Base-by-base conservation (phyloP, 2,329 filamentous ascomycete species). In the Aspergillus fructus region DNA sequence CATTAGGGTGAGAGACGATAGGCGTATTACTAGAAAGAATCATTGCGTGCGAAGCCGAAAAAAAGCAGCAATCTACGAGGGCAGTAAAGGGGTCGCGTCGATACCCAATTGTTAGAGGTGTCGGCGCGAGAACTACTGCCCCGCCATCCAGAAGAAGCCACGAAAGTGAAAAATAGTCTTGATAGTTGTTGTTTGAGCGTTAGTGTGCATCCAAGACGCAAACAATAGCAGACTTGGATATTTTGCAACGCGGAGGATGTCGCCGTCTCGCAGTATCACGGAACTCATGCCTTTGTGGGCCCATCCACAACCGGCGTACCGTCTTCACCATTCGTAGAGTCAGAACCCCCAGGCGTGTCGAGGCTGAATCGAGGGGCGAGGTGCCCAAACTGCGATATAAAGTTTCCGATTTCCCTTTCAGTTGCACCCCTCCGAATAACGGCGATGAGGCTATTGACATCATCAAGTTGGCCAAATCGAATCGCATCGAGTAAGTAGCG, bases 401-500 rank as follows among this genome's bases (percentile, higher is more conserved):
- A 41, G 8, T 21, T 11, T 1, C 33, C 40, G 37, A 58, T 58
- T 21, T 49, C 40, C 46, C 50, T 46, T 30, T 53, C 46, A 6
- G 43, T 13, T 19, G 49, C 24, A 11, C 69, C 67, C 42, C 59
- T 54, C 41, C 68, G 66, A 24, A 74, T 68, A n/a, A 57, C 58
- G n/a, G 63, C 50, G 53, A 74, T 24, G 23, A 74, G 55, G 3
- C 61, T 56, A 11, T 69, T 63, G 9, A 71, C 53, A 3, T 61
- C 56, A 6, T 51, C 13, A 5, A n/a, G 40, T 24, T 70, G 62
- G 43, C 62, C 56, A 8, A 56, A 51, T 17, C 71, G 67, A 19
- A 74, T 62, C 6, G 66, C 56, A 3, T 55, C 49, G 3, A 74
- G 53, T 5, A 74, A 46, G 33, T 68, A 62, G 6, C 72, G 65